Base-by-base conservation (phyloP, 495 filamentous ascomycete genomes). In the Talaromyces stipitatus region DNA sequence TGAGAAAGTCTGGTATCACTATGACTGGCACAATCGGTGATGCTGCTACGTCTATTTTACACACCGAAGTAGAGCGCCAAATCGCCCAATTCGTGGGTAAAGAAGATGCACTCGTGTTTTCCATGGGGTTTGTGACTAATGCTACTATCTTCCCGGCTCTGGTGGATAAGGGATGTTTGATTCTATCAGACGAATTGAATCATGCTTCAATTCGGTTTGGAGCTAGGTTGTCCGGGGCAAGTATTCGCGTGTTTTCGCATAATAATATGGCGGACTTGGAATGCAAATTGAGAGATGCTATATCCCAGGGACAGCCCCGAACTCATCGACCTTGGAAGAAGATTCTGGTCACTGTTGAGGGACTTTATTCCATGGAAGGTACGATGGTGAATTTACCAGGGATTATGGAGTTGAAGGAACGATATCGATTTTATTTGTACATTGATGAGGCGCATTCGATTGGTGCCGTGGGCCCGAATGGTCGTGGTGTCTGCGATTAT, bases 281-380 rank as follows among this genome's bases (percentile, higher is more conserved):
- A 68, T 78, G 78, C 38, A 78, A 84, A 54, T 77, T 96, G 26
- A 82, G 91, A 33, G 88, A 95, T 62, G 83, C 82, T 51, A 94
- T 95, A 61, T 85, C 89, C 10, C 88, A 94, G 70, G 91, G 91
- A 3, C 91, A 96, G 64, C 90, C 90, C 29, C 83, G 91, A 56
- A 94, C 89, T 12, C 91, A 96, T 67, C 83, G 91, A 23, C 91
- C 91, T 11, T 96, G 91, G 91, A 90, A 90, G 77, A 95, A 94
- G 80, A 95, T 96, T 57, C 73, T 96, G 23, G 88, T 96, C 36
- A 89, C 87, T 27, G 88, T 95, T 47, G 91, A 96, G 67, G 91
- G 91, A 43, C 77, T 96, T 2, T 95, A 95, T 72, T 94, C 89
- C 2, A 96, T 96, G 91, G 91, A 96, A 70, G 91, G 91, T 33